phyloP scores from a whole-genome alignment of 176 grass and related monocot genomes.

The Echinochloa phyllopogon region DNA sequence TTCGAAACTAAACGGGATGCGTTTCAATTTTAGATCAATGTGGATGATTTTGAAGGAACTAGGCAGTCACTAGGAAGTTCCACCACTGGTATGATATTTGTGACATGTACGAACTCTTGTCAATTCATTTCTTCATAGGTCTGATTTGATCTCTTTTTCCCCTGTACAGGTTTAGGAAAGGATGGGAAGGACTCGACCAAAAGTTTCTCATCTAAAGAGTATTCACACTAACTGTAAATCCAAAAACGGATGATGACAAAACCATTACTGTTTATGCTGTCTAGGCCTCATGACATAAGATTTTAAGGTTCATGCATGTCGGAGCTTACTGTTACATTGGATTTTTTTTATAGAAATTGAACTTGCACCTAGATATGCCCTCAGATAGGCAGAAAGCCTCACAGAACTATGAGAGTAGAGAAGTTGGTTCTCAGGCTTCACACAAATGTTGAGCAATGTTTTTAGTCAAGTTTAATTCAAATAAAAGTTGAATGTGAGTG shows the following conservation, averaged over 20 bases:
- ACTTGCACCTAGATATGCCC: not conserved
- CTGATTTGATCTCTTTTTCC: slow-evolving; percentile 30
- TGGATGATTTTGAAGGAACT: slow-evolving; percentile 12
- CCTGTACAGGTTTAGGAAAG: slow-evolving; percentile 48
- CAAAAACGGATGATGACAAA: slow-evolving; percentile 20
- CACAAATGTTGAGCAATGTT: not conserved
- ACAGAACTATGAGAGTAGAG: not conserved
- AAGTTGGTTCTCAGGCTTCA: not conserved
- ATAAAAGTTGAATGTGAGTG: not conserved
- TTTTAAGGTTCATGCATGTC: not conserved
- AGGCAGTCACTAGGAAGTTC: slow-evolving; percentile 37
- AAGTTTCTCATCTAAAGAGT: slow-evolving; percentile 80
- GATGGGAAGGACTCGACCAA: slow-evolving; percentile 25
- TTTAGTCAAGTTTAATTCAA: slow-evolving; percentile 25
- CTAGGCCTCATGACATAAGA: not conserved
- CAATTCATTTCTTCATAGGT: not conserved
- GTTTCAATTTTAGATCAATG: slow-evolving; percentile 37
- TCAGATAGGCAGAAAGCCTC: not conserved
- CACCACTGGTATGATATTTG: slow-evolving; percentile 39
- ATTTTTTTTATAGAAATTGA: not conserved
- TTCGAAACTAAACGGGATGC: slow-evolving; percentile 3
- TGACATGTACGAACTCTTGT: not conserved
- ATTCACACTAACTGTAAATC: slow-evolving; percentile 57
- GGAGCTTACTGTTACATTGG: not conserved
- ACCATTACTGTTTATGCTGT: slow-evolving; percentile 16